A percentile compares a stretch with the other conserved stretches of the same genome.
These are phyloP conservation scores for Fistulinella prunicolor DNA, from an alignment of 768 basidiomycete genomes.

Conservation along the genomic window DNA sequence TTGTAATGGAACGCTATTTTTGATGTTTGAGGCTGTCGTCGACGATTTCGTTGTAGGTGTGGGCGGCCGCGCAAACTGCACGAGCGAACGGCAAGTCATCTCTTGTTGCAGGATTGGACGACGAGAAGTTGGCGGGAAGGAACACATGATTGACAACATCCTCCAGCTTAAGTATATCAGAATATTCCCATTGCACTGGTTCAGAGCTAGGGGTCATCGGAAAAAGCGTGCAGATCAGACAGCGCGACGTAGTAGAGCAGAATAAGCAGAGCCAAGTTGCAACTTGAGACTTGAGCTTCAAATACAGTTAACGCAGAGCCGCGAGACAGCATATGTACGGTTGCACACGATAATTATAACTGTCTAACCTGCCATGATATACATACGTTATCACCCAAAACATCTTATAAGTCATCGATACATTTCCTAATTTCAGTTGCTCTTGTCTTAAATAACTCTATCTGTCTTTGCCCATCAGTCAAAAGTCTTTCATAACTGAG, in stretches of 20 bases:
- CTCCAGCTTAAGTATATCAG: background rate
- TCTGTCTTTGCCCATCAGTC: conserved; percentile 49
- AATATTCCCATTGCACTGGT: background rate
- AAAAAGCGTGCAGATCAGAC: too few relatives aligned
- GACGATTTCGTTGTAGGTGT: background rate
- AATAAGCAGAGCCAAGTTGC: too few relatives aligned
- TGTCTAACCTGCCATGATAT: too few relatives aligned
- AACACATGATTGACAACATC: background rate
- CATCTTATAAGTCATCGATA: conserved; percentile 34
- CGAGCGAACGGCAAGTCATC: background rate
- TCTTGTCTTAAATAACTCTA: conserved; percentile 45
- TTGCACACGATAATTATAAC: too few relatives aligned
- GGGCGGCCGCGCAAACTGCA: background rate
- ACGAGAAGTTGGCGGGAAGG: background rate
- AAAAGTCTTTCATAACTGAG: conserved; percentile 60
- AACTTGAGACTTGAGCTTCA: too few relatives aligned
- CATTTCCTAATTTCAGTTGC: conserved; percentile 39
- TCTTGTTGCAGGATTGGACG: background rate
- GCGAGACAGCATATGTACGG: too few relatives aligned
- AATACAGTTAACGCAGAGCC: too few relatives aligned
- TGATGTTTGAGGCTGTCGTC: background rate
- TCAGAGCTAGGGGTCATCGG: too few relatives aligned
- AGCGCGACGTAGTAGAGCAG: too few relatives aligned
- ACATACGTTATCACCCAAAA: too few relatives aligned
- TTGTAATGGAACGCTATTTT: background rate